Base-by-base conservation (phyloP, 257 asterid species). In the Vinca minor region DNA sequence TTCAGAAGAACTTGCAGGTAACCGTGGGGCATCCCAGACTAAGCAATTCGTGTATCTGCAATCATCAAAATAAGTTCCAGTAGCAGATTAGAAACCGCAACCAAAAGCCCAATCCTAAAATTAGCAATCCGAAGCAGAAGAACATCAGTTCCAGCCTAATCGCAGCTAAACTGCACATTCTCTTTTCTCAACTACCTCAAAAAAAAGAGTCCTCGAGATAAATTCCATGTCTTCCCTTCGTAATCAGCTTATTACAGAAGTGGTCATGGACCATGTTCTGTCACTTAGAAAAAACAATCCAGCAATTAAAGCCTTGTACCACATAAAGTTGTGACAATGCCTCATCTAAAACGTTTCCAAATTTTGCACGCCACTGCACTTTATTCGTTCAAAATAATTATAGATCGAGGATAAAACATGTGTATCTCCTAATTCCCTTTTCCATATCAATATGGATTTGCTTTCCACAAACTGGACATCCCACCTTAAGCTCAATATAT, bases 11-110 rank as follows among this genome's bases (percentile, higher is more conserved):
- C 7, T 11, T 21, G n/a, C 17, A 35, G 8, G 61, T 13, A 64
- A 23, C 13, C 15, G 28, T 14, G 41, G 7, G n/a, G 10, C 44
- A 29, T 39, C 15, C 67, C 65, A 39, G 14, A 41, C 67, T n/a
- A 39, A 36, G 58, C 54, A 47, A n/a, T n/a, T 12, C 62, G 32
- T 55, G 21, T 57, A 50, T 21, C 68, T 49, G 59, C 47, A 55
- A n/a, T 29, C 54, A 41, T 53, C 38, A 50, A 45, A 20, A 47
- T 42, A 49, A 42, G 23, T 17, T 39, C 50, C 45, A n/a, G 21
- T 50, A 12, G 63, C 34, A 61, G 56, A 69, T 49, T 32, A 41
- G 29, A 56, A 52, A 32, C n/a, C 41, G 32, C 42, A 1, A 39
- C 18, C n/a, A 20, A 34, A 62, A 46, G 25, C 55, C 31, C 28